Evolutionary conservation across 2,329 filamentous ascomycete genomes (phyloP).

Genomic region (Alternaria arbusti): DNA sequence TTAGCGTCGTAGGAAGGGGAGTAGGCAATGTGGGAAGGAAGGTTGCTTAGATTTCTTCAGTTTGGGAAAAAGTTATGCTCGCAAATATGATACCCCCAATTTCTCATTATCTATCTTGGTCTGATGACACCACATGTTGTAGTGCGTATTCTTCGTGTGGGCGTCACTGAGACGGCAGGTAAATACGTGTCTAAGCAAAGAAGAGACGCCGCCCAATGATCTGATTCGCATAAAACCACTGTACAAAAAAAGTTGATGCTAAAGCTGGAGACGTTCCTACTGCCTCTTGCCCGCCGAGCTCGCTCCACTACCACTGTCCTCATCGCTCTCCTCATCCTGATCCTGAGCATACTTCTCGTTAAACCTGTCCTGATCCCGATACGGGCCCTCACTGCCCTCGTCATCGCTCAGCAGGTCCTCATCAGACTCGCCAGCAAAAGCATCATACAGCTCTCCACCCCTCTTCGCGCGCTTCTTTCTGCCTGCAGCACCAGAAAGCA

Average conservation of each 20-base stretch:
- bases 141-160: not conserved
- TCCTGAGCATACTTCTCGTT: conserved; percentile 43
- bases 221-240: conserved; percentile 1
- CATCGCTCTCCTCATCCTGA: conserved; percentile 27
- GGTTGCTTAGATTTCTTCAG: conserved; percentile 62
- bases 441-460: conserved; percentile 94
- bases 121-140: not conserved
- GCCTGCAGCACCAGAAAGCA: conserved; percentile 44
- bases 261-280: conserved; percentile 13
- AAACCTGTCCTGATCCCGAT: conserved; percentile 39
- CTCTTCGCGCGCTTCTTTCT: conserved; percentile 60
- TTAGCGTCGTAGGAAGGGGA: conserved; percentile 90
- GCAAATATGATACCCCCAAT: conserved; percentile 25
- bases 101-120: not conserved
- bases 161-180: not conserved
- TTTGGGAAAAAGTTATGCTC: not conserved
- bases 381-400: conserved; percentile 47
- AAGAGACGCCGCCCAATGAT: conserved; percentile 27
- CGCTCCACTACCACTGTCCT: conserved; percentile 24
- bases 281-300: conserved; percentile 36
- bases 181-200: not conserved
- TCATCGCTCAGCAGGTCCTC: conserved; percentile 65
- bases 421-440: conserved; percentile 92
- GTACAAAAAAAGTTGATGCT: not conserved
- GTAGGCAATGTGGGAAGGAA: conserved; percentile 96